Percentiles rank a stretch among this genome's conserved stretches.
phyloP scores from a whole-genome alignment of 805 yeast genomes.

The Candida bentonensis region DNA sequence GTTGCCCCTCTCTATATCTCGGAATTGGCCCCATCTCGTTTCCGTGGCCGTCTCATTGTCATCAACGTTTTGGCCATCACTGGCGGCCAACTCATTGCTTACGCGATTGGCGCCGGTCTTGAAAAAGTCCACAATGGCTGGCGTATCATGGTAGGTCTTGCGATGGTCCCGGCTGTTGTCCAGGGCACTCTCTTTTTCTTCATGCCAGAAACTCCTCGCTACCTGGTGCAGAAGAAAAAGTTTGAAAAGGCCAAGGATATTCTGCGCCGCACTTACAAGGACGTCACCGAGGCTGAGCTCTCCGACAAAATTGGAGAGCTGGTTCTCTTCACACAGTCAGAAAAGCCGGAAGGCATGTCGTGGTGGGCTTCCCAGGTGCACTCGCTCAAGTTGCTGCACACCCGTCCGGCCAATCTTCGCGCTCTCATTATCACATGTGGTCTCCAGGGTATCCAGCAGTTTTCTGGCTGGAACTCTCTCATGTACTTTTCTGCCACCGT shows the following conservation, averaged over 20 bases:
- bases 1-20: constrained; percentile 88
- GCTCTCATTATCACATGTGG: constrained; percentile 88
- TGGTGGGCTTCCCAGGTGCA: constrained; percentile 9
- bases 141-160: constrained; percentile 83
- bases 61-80: constrained; percentile 83
- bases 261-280: constrained; percentile 44
- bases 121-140: constrained; percentile 55
- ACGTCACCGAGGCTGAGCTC: constrained; percentile 50
- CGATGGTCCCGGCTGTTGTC: constrained; percentile 71
- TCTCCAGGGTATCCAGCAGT: constrained; percentile 90
- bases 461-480: constrained; percentile 90
- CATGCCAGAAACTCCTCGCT: constrained; percentile 94
- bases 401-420: constrained; percentile 50
- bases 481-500: constrained; percentile 93
- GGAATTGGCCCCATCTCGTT: constrained; percentile 84
- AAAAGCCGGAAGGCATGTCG: constrained; percentile 8
- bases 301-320: constrained; percentile 57
- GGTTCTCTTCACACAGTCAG: constrained; percentile 16
- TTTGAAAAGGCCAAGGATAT: constrained; percentile 54
- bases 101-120: constrained; percentile 64
- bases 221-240: constrained; percentile 57
- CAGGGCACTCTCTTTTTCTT: constrained; percentile 69
- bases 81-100: constrained; percentile 90
- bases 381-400: constrained; percentile 20
- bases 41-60: constrained; percentile 83